Base-by-base conservation (phyloP, 176 grass and related monocot species). In the Ananas comosus region DNA sequence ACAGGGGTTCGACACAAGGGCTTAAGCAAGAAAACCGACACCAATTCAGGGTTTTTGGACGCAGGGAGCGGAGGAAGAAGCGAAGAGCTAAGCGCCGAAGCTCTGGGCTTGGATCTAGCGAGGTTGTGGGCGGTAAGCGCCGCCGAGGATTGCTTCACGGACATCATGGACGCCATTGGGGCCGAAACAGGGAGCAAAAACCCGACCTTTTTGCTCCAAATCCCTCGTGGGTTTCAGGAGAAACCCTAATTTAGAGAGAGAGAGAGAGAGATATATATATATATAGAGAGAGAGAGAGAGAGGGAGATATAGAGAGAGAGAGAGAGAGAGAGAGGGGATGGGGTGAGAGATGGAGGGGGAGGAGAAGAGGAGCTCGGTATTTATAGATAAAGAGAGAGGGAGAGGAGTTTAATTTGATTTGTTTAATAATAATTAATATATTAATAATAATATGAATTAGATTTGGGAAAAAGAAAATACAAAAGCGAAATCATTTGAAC, bases 101-200 rank as follows among this genome's bases (percentile, higher is more conserved):
- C 19, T 19, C n/a, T 33, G n/a, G 71, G 51, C 24, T 49, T 74
- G 57, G 57, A 50, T 13, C 42, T n/a, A 42, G 19, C 24, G 10
- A 64, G 48, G 59, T 59, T 24, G 53, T 53, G 19, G 27, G 33
- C 53, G 54, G 47, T 3, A 13, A 75, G 51, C 23, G 16, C 50
- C 48, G 73, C 48, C 63, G 13, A 33, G 2, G 82, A 65, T 27
- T 73, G 71, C 54, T 59, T 84, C 18, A 63, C 49, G 27, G 65
- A 79, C 2, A 79, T 74, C 71, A 84, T 75, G 23, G 21, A 70
- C 2, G 49, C 51, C 72, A 50, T 64, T 42, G 23, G 64, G 49
- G 3, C 1, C 33, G 33, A 42, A 42, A 42, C 33, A 6, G 33
- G 33, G 33, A 42, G 33, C 4, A 42, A 42, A 42, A 42, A 6